These are phyloP conservation scores for Pezicula radicicola DNA, from an alignment of 2,329 filamentous ascomycete genomes.

Conservation along the genomic window DNA sequence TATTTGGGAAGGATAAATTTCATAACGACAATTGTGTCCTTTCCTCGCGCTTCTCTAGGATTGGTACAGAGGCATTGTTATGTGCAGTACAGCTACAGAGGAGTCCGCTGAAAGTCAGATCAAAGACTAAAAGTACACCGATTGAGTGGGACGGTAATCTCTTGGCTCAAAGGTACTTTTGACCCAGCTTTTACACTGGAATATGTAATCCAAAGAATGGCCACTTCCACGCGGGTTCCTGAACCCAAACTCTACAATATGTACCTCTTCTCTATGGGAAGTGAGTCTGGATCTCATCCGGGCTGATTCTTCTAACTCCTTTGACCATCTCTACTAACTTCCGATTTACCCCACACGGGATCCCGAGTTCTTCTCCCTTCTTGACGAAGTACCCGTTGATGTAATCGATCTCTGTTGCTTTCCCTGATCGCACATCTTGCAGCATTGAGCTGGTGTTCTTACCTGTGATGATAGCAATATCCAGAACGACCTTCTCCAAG, in stretches of 20 bases:
- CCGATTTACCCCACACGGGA: conserved; percentile 36
- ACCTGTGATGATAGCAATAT: conserved; percentile 43
- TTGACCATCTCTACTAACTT: conserved; percentile 43
- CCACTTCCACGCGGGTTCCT: neutral
- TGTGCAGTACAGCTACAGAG: no score
- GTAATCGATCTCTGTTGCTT: conserved; percentile 52
- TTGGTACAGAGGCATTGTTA: no score
- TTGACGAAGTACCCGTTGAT: conserved; percentile 55
- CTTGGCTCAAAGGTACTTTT: no score
- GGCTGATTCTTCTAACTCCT: conserved; percentile 27
- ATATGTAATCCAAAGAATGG: no score
- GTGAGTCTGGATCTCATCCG: conserved; percentile 23
- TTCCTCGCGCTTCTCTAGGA: no score
- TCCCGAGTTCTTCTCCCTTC: conserved; percentile 17
- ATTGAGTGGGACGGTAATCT: no score
- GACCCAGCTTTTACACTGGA: no score
- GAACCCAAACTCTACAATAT: neutral
- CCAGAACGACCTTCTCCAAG: conserved; percentile 44
- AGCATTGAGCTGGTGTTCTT: conserved; percentile 61
- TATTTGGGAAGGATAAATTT: no score
- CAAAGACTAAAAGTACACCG: no score
- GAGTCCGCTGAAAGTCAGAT: no score
- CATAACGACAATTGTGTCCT: no score
- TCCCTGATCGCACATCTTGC: conserved; percentile 51
- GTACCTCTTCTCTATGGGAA: conserved; percentile 1